Evolutionary conservation across 2,329 filamentous ascomycete genomes (phyloP), one percentile per base, ranked within the genome.

Genomic region (Ophiostoma ulmi): DNA sequence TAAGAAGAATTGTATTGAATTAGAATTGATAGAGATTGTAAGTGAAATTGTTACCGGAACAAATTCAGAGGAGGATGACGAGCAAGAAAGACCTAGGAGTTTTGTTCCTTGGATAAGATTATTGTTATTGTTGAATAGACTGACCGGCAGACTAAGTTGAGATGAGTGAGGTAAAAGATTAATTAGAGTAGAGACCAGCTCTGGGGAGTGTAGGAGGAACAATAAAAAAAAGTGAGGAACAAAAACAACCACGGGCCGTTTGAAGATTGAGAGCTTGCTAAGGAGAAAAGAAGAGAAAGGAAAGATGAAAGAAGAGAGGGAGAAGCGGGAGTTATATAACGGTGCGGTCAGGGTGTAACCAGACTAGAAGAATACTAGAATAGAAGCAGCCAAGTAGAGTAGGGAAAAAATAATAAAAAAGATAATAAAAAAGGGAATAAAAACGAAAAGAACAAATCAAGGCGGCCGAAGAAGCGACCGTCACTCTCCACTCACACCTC

Each of bases 261-360:
- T 78, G 80, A 79, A 76, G 77, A 81, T 84, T 84, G 80, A 83
- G 77, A 82, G 83, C 88, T 91, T 91, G 89, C 88, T 90, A 77
- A 77, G 77, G 77, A 81, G 80, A 80, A 81, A 80, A 79, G 82
- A 82, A 55, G 44, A 66, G 78, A 77, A 79, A 78, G 76, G 75
- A 80, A 80, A 77, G 78, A 63, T 63, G 58, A 26, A 58, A 63
- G 76, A 75, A 76, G 77, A 76, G 75, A 76, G 77, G 77, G 78
- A 31, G 78, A 61, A 31, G 41, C 48, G 78, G 77, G 78, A 78
- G 78, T 76, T 79, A 79, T 80, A 83, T 82, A 82, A 65, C 82
- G 79, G 74, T 72, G 75, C 76, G 72, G 78, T 78, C 35, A 61
- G 69, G 26, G 39, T 31, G 35, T 22, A 68, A 31, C 3, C 6